These are phyloP conservation scores for Cerrena zonata DNA, from an alignment of 1,284 basidiomycete species.

Conservation along the genomic window DNA sequence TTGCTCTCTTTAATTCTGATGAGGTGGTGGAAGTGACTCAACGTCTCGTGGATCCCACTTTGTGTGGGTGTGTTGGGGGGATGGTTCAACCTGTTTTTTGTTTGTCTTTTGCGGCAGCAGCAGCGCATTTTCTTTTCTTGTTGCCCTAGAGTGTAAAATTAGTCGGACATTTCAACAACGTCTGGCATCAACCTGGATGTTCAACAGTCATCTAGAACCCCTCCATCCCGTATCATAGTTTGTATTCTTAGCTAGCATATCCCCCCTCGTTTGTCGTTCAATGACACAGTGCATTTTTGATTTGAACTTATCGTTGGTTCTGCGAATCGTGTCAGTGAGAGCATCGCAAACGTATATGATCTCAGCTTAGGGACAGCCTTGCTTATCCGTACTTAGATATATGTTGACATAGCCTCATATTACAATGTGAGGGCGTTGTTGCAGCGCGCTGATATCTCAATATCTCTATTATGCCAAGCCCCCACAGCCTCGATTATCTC, in stretches of 20 bases:
- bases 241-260: slow-evolving; percentile 5
- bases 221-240: background rate
- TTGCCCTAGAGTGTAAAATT: slow-evolving; percentile 28
- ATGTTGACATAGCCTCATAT: background rate
- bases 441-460: no score
- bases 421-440: no score
- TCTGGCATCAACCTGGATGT: slow-evolving; percentile 19
- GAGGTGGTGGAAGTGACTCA: background rate
- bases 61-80: slow-evolving; percentile 7
- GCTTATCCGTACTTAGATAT: background rate
- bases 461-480: no score
- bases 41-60: slow-evolving; percentile 3
- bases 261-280: background rate
- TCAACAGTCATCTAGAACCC: slow-evolving; percentile 3
- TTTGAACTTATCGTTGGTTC: background rate
- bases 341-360: background rate
- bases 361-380: background rate
- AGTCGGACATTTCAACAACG: slow-evolving; percentile 42
- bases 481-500: no score
- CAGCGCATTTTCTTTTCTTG: background rate
- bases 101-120: background rate
- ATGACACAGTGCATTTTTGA: background rate
- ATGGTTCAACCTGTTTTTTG: background rate
- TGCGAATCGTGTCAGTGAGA: background rate
- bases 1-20: background rate